Conservation (phyloP, 1,139 yeast genomes). For the Dujonia santamariae region DNA sequence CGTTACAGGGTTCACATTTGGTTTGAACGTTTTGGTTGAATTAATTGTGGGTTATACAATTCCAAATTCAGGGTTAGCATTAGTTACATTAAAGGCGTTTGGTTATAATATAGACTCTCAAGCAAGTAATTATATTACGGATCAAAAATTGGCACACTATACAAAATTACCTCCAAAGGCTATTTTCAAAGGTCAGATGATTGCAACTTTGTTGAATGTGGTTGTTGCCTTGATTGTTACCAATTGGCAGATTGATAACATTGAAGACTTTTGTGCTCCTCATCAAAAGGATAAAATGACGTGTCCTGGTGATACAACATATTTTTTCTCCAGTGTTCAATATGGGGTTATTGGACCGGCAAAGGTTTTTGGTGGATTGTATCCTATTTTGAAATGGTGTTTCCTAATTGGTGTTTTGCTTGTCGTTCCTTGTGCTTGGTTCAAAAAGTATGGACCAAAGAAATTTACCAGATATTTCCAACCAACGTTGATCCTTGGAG, state of each 20-base stretch:
- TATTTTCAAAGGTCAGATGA: slow-evolving; percentile 30
- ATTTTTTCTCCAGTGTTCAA: slow-evolving; percentile 29
- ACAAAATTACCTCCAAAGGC: slow-evolving; percentile 33
- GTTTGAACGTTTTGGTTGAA: slow-evolving; percentile 38
- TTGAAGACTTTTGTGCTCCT: slow-evolving; percentile 25
- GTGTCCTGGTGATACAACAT: slow-evolving; percentile 33
- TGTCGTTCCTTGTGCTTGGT: slow-evolving; percentile 25
- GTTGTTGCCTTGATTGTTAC: slow-evolving; percentile 25
- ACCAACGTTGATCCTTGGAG: slow-evolving; percentile 48
- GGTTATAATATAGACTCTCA: slow-evolving; percentile 38
- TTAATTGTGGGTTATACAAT: slow-evolving; percentile 38
- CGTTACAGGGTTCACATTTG: slow-evolving; percentile 36
- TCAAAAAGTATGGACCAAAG: slow-evolving; percentile 19
- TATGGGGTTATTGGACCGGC: slow-evolving; percentile 39
- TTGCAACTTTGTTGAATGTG: slow-evolving; percentile 25
- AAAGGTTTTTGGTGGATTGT: slow-evolving; percentile 29
- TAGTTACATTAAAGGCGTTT: slow-evolving; percentile 34
- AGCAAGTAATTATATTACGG: slow-evolving; percentile 34
- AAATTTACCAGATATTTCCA: slow-evolving; percentile 34
- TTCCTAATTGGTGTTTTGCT: slow-evolving; percentile 28
- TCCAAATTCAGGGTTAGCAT: slow-evolving; percentile 38
- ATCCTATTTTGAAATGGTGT: slow-evolving; percentile 33
- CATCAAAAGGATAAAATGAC: slow-evolving; percentile 25
- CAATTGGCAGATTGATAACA: slow-evolving; percentile 26
- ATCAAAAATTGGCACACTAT: slow-evolving; percentile 36